Conservation (phyloP, 164 flowering plant species). For the grape (Vitis vinifera) region DNA sequence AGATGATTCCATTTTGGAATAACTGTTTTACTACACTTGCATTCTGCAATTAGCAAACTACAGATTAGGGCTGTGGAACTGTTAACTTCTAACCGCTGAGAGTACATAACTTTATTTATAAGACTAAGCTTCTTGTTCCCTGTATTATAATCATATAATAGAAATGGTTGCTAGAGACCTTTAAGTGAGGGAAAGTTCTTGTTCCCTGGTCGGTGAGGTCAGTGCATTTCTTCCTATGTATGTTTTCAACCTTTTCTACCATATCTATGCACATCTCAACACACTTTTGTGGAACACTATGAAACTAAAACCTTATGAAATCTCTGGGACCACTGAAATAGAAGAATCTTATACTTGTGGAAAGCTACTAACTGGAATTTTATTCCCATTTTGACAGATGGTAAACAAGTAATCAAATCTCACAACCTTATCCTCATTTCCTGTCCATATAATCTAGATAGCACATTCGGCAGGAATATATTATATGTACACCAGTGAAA, state of each 20-base stretch:
- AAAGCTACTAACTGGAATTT: background rate
- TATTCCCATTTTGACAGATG: background rate
- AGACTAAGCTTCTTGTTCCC: background rate
- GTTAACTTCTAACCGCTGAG: background rate
- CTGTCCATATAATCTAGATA: constrained; percentile 5
- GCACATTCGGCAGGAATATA: background rate
- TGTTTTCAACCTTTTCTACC: background rate
- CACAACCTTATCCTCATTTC: background rate
- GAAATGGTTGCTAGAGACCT: background rate
- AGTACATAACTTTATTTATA: no score
- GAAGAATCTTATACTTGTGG: background rate
- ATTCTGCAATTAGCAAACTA: background rate
- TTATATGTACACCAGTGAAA: constrained; percentile 10
- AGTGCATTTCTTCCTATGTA: background rate
- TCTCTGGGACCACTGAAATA: background rate
- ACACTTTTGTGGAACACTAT: background rate
- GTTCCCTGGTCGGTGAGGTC: background rate
- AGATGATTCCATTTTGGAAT: background rate
- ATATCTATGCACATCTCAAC: background rate
- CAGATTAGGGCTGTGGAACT: background rate
- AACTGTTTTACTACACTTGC: background rate
- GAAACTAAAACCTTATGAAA: background rate
- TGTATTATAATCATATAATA: background rate
- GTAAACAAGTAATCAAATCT: background rate
- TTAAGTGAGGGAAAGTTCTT: background rate